Evolutionary conservation across 805 yeast genomes (phyloP).

Genomic region (Jamesozyma spencerorum): DNA sequence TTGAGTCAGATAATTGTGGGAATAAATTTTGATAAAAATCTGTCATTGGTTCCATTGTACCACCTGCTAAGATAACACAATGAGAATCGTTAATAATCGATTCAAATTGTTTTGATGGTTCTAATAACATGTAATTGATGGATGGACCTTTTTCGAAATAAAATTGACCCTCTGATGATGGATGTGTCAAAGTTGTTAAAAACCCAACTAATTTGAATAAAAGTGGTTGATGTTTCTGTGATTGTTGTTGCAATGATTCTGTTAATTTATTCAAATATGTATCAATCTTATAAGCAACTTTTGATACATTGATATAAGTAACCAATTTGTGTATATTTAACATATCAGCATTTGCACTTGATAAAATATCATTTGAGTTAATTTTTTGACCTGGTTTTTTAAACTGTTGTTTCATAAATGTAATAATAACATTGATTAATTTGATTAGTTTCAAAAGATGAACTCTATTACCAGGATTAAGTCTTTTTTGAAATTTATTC

Average conservation of each 20-base stretch:
- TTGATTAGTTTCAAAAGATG: constrained; percentile 55
- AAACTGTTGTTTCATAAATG: constrained; percentile 35
- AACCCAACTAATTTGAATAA: constrained; percentile 61
- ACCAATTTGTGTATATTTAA: constrained; percentile 62
- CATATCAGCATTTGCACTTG: constrained; percentile 53
- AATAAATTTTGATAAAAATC: constrained; percentile 61
- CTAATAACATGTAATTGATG: constrained; percentile 64
- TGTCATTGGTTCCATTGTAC: constrained; percentile 85
- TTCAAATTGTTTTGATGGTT: constrained; percentile 64
- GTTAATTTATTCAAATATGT: constrained; percentile 37
- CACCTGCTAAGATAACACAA: constrained; percentile 81
- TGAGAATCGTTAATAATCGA: constrained; percentile 55
- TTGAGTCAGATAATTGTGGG: constrained; percentile 40
- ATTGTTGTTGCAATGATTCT: not conserved
- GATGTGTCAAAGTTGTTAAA: constrained; percentile 56
- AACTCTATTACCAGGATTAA: constrained; percentile 65
- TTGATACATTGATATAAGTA: constrained; percentile 52
- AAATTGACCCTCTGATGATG: constrained; percentile 69
- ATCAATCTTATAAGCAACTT: constrained; percentile 78
- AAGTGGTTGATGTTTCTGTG: constrained; percentile 35
- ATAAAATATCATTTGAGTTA: constrained; percentile 41
- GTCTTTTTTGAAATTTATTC: constrained; percentile 48
- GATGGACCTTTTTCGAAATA: constrained; percentile 41
- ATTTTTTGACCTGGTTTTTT: constrained; percentile 49
- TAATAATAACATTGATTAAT: constrained; percentile 42